Base-by-base conservation (phyloP, 306 rosid genomes). In the Prunus persica region DNA sequence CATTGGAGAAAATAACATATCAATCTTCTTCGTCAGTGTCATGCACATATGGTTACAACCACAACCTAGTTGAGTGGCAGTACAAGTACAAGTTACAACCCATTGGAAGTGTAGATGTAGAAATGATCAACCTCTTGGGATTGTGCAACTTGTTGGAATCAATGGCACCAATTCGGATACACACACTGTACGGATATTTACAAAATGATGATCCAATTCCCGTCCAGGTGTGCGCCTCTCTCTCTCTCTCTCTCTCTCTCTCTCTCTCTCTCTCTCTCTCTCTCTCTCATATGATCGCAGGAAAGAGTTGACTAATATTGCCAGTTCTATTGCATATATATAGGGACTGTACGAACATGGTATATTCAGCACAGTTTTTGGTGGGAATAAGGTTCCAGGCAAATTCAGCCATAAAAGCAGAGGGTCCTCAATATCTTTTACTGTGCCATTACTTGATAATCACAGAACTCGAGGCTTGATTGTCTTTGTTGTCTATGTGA, bases 171-270 rank as follows among this genome's bases (percentile, higher is more conserved):
- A 30, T 30, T 3, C 32, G 32, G 32, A 30, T 28, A 0, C 3
- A 28, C 32, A 3, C 4, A 28, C 30, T 2, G 0, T 0, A 0
- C 4, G 3, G 0, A 28, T 0, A 3, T 28, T 28, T 28, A 3
- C 32, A 3, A 28, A 0, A 28, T 4, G 32, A 28, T 28, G 32
- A 28, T 28, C 32, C 32, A 28, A 28, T 28, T 28, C 32, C 32
- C 4, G 32, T 28, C 32, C 32, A 28, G 32, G 32, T 28, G 32
- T 28, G 32, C 32, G 32, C 4, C 4, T 28, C 30, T 3, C 4
- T 3, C 30, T 28, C 30, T 28, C 30, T 28, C 30, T 28, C 30
- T 28, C 3, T 27, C 28, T 27, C 28, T 27, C 28, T 57, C 10
- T 9, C 30, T 22, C 63, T 57, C 28, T 27, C 28, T 2, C 28